Evolutionary conservation across 1,284 basidiomycete genomes (phyloP), one percentile per base, ranked within the genome.

Genomic region (Ustilago crameri): DNA sequence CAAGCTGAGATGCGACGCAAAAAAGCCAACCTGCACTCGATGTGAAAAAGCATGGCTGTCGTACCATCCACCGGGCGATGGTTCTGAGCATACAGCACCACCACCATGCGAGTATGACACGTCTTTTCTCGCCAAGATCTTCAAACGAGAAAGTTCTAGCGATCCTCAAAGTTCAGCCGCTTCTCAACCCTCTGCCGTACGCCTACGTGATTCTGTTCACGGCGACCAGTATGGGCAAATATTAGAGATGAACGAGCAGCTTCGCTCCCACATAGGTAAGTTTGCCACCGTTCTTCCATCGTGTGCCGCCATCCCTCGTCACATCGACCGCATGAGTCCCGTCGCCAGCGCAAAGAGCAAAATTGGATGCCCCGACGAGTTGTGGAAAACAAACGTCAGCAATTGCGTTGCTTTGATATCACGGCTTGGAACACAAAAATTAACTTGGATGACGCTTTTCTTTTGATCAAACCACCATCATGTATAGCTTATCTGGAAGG

Each of bases 31-130:
- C 8, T 68, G 65, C 55, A 62, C 65, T 23, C 59, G 59, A 5
- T 68, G 59, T 37, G 59, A 68, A 37, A 58, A 53, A 35, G 65
- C 65, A 2, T 68, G 65, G 65, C 51, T 58, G 9, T 46, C 54
- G 2, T 68, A 62, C 15, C 45, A 68, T n/a, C 40, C 53, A 20
- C 22, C 34, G 15, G 42, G 40, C 8, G 54, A 51, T 20, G 24
- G 20, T 10, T n/a, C 50, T 2, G n/a, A 26, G 3, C 22, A 24
- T 5, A 30, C 30, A 17, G 15, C 26, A 4, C 24, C 50, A 5
- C 65, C 65, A 7, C 59, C 59, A 10, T 68, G 65, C 51, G 65
- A 62, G 34, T 68, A 68, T 44, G 65, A 68, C 40, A 57, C 51
- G 1, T 68, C 65, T 9, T 42, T 68, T 14, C 51, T 68, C 0